These are phyloP conservation scores for Macroventuria anomochaeta DNA, from an alignment of 2,329 filamentous ascomycete species.

Conservation along the genomic window DNA sequence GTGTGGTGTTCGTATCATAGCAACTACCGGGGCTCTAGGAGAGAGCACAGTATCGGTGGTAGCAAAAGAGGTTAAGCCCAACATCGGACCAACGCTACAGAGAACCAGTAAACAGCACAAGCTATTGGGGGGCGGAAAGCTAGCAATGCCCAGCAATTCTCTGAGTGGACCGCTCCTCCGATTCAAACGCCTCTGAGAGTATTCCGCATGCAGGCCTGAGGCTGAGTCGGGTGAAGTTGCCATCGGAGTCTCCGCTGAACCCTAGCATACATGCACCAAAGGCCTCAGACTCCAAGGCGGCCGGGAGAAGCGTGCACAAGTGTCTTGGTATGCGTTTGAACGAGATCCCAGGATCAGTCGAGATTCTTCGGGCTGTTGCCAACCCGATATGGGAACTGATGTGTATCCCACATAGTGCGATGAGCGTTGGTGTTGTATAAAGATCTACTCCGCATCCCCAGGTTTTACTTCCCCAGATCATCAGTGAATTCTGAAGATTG, in stretches of 20 bases:
- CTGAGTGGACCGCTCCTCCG: conserved; percentile 15
- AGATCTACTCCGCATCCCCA: conserved; percentile 25
- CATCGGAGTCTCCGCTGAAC: conserved; percentile 20
- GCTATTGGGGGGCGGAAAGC: conserved; percentile 6
- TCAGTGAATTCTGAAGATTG: conserved; percentile 26
- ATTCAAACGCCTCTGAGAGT: conserved; percentile 19
- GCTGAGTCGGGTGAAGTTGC: conserved; percentile 18
- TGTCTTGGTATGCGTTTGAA: conserved; percentile 32
- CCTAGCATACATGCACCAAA: conserved; percentile 13
- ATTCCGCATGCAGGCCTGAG: conserved; percentile 13
- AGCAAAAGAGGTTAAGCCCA: conserved; percentile 11
- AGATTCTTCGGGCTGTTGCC: conserved; percentile 24
- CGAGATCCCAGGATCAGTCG: conserved; percentile 16
- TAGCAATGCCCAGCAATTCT: conserved; percentile 25
- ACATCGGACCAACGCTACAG: conserved; percentile 11
- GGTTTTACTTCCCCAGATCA: conserved; percentile 36
- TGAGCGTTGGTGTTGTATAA: conserved; percentile 23
- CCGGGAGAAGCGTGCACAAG: conserved; percentile 28
- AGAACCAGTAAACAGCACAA: background rate
- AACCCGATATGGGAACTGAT: conserved; percentile 7
- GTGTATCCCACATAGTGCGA: conserved; percentile 3
- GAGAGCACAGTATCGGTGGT: conserved; percentile 5
- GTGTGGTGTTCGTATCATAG: background rate
- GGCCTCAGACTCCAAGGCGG: conserved; percentile 31
- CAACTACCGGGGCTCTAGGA: conserved; percentile 7